Conservation (phyloP, 148 eudicot species). For the Amaranthus palmeri region DNA sequence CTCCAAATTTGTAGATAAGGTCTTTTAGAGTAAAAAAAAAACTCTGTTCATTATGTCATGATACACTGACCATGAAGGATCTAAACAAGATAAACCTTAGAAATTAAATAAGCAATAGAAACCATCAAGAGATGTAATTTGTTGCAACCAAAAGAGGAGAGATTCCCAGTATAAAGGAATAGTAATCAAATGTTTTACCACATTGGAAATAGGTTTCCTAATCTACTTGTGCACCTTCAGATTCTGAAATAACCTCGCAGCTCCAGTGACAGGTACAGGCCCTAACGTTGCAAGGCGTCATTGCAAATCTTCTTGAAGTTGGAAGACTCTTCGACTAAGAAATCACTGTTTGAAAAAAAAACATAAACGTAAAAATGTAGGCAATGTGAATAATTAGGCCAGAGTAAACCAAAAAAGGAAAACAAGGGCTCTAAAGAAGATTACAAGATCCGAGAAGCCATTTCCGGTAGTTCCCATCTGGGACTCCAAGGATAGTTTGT, state of each 20-base stretch:
- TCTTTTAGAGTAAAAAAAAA: neutral
- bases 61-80: neutral
- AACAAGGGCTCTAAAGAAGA: neutral
- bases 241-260: constrained; percentile 7
- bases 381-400: neutral
- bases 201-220: neutral
- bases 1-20: neutral
- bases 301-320: constrained; percentile 83
- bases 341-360: constrained; percentile 52
- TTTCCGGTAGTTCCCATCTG: constrained; percentile 76
- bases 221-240: constrained; percentile 6
- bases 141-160: neutral
- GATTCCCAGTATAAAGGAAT: constrained; percentile 1
- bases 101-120: neutral
- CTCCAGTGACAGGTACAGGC: neutral
- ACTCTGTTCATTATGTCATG: too few species aligned
- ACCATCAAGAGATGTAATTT: neutral
- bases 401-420: neutral
- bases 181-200: constrained; percentile 5
- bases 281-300: constrained; percentile 50
- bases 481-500: constrained; percentile 93
- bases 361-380: neutral
- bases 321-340: constrained; percentile 66
- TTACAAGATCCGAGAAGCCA: constrained; percentile 89
- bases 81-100: neutral